Conservation (phyloP, 1,284 basidiomycete species). For the Ganoderma boninense region DNA sequence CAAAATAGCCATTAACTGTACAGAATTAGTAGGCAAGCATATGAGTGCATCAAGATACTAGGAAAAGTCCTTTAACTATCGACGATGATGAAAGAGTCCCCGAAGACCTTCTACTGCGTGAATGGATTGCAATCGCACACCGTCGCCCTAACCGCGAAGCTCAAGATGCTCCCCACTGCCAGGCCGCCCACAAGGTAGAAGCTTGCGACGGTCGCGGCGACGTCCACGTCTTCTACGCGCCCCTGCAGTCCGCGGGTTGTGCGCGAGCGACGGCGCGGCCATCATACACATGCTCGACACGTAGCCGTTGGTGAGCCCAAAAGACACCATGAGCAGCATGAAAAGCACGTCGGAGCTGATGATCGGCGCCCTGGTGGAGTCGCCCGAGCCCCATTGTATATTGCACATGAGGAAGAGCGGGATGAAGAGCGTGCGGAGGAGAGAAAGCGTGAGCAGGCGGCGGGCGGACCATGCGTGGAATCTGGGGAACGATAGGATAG, state of each 20-base stretch:
- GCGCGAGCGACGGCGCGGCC: constrained; percentile 74
- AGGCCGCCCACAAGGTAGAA: constrained; percentile 85
- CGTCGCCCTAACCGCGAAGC: constrained; percentile 77
- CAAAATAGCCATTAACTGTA: neutral
- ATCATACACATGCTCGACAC: constrained; percentile 76
- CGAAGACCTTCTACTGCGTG: constrained; percentile 27
- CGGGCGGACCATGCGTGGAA: constrained; percentile 74
- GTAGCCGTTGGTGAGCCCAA: constrained; percentile 85
- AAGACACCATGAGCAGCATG: constrained; percentile 75
- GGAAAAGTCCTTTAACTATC: neutral
- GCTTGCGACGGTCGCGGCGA: constrained; percentile 82
- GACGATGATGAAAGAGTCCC: neutral
- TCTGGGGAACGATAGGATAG: constrained; percentile 71
- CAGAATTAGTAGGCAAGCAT: neutral
- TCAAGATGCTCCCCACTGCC: constrained; percentile 75
- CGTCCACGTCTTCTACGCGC: constrained; percentile 78
- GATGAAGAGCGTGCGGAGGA: constrained; percentile 80
- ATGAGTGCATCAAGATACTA: neutral
- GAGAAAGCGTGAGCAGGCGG: constrained; percentile 67
- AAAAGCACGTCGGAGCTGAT: constrained; percentile 80
- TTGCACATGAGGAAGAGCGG: constrained; percentile 90
- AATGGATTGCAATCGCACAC: constrained; percentile 83
- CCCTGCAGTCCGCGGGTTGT: constrained; percentile 74
- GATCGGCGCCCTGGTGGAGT: constrained; percentile 47
- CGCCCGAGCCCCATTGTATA: constrained; percentile 56